A percentile compares a stretch with the other conserved stretches of the same genome.
Conservation (phyloP, 345 rosid genomes). For the Durio zibethinus region DNA sequence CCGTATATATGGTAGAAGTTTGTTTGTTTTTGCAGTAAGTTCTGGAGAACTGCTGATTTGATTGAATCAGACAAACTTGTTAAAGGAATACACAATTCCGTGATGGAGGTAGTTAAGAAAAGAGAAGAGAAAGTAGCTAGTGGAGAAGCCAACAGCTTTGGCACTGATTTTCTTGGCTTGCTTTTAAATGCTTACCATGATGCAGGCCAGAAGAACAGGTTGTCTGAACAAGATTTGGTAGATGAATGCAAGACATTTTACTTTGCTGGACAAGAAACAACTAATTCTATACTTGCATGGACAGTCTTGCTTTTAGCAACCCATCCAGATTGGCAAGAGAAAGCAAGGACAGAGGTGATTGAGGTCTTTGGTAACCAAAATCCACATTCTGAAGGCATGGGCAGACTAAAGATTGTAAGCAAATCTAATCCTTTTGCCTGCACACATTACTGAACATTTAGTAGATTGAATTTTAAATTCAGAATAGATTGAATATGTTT, state of each 20-base stretch:
- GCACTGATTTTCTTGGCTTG: constrained; percentile 30
- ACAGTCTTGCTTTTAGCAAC: constrained; percentile 39
- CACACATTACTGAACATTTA: too few relatives aligned
- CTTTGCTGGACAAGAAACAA: constrained; percentile 42
- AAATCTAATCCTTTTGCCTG: neutral
- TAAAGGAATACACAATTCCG: neutral
- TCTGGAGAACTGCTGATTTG: neutral
- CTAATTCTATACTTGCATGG: constrained; percentile 35
- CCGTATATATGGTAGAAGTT: neutral
- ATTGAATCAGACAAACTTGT: neutral
- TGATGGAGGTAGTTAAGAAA: neutral
- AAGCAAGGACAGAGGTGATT: constrained; percentile 35
- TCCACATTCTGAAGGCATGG: constrained; percentile 1
- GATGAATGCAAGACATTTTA: constrained; percentile 40
- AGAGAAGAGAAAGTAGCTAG: neutral
- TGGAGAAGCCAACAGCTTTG: constrained; percentile 8
- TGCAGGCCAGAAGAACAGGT: neutral
- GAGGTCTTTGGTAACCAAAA: constrained; percentile 22
- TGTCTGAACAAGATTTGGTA: neutral
- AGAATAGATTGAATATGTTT: neutral
- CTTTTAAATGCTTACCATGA: neutral
- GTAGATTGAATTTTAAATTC: neutral
- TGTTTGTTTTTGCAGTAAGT: neutral
- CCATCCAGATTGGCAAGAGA: constrained; percentile 43
- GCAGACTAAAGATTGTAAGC: neutral